A percentile compares a stretch with the other conserved stretches of the same genome.
These are phyloP conservation scores for Rosa chinensis DNA, from an alignment of 306 rosid genomes.

Conservation along the genomic window DNA sequence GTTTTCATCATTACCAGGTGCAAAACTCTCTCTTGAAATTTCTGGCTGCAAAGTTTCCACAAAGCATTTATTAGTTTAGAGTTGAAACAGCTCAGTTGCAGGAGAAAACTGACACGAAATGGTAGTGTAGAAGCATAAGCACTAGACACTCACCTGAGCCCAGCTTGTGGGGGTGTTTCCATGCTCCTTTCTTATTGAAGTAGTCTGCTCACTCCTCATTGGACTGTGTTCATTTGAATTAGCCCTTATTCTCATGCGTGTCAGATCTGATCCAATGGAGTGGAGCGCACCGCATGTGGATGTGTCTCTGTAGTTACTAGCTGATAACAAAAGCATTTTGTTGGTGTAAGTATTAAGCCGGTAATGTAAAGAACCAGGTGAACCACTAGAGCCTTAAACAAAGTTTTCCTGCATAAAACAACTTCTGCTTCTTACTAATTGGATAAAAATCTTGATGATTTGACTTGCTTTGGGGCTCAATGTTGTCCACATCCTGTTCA, in stretches of 20 bases:
- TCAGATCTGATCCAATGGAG: conserved; percentile 89
- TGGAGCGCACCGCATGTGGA: conserved; percentile 87
- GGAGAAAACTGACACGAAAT: not conserved
- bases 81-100: not conserved
- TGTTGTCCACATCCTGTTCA: conserved; percentile 53
- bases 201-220: conserved; percentile 47
- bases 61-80: not conserved
- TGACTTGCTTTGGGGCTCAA: conserved; percentile 50
- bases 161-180: conserved; percentile 81
- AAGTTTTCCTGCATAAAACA: conserved; percentile 1
- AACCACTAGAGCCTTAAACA: not conserved
- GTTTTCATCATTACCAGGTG: conserved; percentile 51
- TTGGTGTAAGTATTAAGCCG: conserved; percentile 8
- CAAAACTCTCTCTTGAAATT: conserved; percentile 82
- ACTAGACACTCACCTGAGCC: conserved; percentile 44
- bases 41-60: conserved; percentile 35
- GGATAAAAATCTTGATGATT: conserved; percentile 24
- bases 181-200: conserved; percentile 46
- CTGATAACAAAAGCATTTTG: conserved; percentile 40
- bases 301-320: conserved; percentile 46
- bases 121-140: conserved; percentile 4
- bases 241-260: conserved; percentile 77
- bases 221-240: conserved; percentile 46
- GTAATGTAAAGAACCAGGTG: not conserved
- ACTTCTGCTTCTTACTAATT: conserved; percentile 39